These are phyloP conservation scores for Aspergillus versicolor DNA, from an alignment of 2,329 filamentous ascomycete genomes.

Conservation along the genomic window DNA sequence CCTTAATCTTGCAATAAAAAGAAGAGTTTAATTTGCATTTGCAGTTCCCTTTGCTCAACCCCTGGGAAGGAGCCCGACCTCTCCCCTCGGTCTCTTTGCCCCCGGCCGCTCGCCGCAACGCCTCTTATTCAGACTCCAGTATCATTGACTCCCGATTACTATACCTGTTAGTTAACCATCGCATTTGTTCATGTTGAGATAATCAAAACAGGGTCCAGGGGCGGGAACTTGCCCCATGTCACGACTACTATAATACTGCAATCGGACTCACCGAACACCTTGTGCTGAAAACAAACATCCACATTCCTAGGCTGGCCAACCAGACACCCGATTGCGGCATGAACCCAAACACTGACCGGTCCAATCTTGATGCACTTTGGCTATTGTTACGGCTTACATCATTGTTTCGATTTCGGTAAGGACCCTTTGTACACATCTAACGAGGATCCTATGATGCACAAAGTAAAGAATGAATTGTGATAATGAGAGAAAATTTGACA, in stretches of 20 bases:
- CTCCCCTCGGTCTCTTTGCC: neutral
- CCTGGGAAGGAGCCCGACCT: constrained; percentile 23
- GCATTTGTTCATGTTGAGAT: neutral
- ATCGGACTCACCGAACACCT: neutral
- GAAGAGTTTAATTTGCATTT: constrained; percentile 10
- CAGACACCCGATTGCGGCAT: constrained; percentile 6
- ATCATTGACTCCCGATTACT: neutral
- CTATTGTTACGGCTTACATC: neutral
- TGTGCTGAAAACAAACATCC: constrained; percentile 5
- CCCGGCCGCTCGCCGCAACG: neutral
- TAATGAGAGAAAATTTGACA: neutral
- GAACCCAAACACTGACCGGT: too few relatives aligned
- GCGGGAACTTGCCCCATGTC: neutral
- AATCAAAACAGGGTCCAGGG: neutral
- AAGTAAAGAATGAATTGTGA: neutral
- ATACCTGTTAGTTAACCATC: neutral
- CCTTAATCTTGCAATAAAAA: constrained; percentile 1
- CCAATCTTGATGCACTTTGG: neutral
- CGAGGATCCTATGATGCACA: neutral
- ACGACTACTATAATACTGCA: neutral
- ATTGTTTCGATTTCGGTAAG: neutral
- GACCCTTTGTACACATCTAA: neutral
- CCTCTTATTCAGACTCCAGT: neutral
- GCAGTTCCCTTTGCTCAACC: constrained; percentile 6
- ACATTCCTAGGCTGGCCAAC: constrained; percentile 7